Evolutionary conservation across 2,329 filamentous ascomycete species (phyloP).

Genomic region (Aspergillus luchuensis): DNA sequence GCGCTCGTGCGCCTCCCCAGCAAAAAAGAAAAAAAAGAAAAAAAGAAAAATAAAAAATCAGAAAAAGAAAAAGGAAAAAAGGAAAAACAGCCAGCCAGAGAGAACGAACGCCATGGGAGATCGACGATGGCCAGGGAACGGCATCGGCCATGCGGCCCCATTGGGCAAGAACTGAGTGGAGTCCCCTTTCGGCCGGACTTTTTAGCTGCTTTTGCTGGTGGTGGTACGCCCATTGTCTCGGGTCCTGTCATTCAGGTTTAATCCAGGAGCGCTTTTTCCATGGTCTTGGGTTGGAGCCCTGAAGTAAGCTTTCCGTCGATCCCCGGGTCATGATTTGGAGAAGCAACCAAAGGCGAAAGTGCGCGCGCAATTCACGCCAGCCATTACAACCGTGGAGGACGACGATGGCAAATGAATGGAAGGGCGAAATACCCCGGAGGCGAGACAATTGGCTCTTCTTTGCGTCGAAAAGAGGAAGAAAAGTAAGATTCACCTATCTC

Average conservation of each 20-base stretch:
- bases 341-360: neutral
- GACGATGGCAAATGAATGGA: neutral
- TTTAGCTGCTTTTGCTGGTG: conserved; percentile 20
- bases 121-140: conserved; percentile 23
- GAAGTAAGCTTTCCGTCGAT: conserved; percentile 22
- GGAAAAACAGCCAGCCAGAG: neutral
- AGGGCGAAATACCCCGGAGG: neutral
- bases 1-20: conserved; percentile 20
- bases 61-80: no score
- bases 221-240: conserved; percentile 28
- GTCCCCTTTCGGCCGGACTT: conserved; percentile 9
- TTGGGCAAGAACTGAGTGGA: conserved; percentile 8
- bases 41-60: no score
- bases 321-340: conserved; percentile 7
- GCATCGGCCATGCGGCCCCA: conserved; percentile 7
- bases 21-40: neutral
- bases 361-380: neutral
- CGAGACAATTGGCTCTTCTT: neutral
- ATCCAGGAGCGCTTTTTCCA: conserved; percentile 12
- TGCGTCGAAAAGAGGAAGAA: neutral
- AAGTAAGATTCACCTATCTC: neutral
- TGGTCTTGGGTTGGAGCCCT: conserved; percentile 8
- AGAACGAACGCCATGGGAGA: conserved; percentile 20
- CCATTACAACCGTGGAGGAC: neutral
- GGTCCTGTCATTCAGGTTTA: conserved; percentile 26